Base-by-base conservation (phyloP, 176 grass and related monocot species). In the Echinochloa phyllopogon region DNA sequence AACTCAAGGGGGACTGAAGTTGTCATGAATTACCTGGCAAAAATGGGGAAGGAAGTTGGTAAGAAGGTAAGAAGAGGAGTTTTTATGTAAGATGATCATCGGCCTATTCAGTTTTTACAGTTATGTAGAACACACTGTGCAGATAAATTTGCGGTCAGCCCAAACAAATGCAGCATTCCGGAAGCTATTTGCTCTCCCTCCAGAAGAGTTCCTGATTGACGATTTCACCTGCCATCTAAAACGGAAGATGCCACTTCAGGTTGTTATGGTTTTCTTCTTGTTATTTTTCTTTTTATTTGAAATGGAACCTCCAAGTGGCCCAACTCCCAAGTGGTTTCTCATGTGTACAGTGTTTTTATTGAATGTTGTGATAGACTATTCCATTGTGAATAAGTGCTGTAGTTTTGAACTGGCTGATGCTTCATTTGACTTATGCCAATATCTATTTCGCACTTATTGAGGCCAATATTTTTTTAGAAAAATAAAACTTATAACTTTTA, bases 201-300 rank as follows among this genome's bases (percentile, higher is more conserved):
- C 87, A 41, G 96, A 98, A 92, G 96, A 98, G 82, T 98, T 98
- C 77, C 87, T 98, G 72, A 98, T 98, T 33, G 94, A 98, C 74
- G 96, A 98, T 96, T 98, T 98, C 77, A 98, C 96, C 36, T 98
- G 96, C 76, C 91, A 98, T 73, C 77, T 98, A 74, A 98, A 98
- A 84, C 96, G 96, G 73, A 98, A 94, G 91, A 89, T 95, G 93
- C 93, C 85, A 75, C 86, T 89, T 56, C 93, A 98, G 96, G 93
- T 95, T 67, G 6, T 83, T n/a, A 38, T 29, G 40, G 8, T 29
- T 90, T 40, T 47, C 27, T 18, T 71, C 5, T 33, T 59, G 13
- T 68, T 75, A 18, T 42, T 21, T 65, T 10, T 29, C 29, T 27
- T 12, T 25, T 49, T 75, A 10, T 50, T 16, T 45, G 69, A 53